These are phyloP conservation scores for Pseudoperonospora humuli DNA, from an alignment of 352 stramenopile species.

Conservation along the genomic window DNA sequence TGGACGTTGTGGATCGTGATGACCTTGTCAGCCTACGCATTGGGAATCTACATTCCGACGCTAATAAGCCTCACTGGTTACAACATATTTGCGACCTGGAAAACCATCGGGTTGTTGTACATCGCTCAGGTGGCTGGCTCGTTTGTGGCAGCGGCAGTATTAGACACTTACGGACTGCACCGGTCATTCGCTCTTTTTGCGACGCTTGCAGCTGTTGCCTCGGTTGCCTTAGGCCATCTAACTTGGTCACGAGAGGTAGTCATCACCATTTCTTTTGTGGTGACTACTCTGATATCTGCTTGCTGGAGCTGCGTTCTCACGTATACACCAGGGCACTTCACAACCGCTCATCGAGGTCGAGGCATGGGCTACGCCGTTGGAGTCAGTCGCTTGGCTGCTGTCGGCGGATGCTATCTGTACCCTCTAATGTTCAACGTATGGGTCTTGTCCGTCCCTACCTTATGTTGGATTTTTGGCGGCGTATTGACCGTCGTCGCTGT, in stretches of 20 bases:
- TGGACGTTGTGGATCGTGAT: conserved; percentile 18
- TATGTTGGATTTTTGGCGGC: conserved; percentile 16
- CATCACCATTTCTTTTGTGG: conserved; percentile 7
- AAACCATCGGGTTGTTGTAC: conserved; percentile 10
- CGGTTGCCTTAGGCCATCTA: conserved; percentile 17
- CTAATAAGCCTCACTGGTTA: conserved; percentile 26
- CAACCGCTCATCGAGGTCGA: conserved; percentile 7
- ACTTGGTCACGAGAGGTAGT: conserved; percentile 16
- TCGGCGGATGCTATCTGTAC: conserved; percentile 21
- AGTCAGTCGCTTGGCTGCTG: conserved; percentile 14
- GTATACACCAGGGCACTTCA: conserved; percentile 14
- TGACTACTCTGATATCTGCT: conserved; percentile 15
- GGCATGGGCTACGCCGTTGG: conserved; percentile 25
- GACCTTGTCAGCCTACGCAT: conserved; percentile 13
- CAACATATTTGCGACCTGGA: conserved; percentile 27
- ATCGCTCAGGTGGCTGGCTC: conserved; percentile 21
- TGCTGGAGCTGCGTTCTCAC: conserved; percentile 22
- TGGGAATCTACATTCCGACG: conserved; percentile 23
- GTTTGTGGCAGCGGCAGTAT: conserved; percentile 7
- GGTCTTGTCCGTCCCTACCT: conserved; percentile 18
- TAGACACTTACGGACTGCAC: conserved; percentile 12
- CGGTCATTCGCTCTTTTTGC: conserved; percentile 14
- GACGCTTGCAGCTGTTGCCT: conserved; percentile 1
- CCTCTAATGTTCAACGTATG: conserved; percentile 32
- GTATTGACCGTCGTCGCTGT: conserved; percentile 6